These are phyloP conservation scores for Diaporthe australafricana DNA, from an alignment of 2,329 filamentous ascomycete genomes.

Conservation along the genomic window DNA sequence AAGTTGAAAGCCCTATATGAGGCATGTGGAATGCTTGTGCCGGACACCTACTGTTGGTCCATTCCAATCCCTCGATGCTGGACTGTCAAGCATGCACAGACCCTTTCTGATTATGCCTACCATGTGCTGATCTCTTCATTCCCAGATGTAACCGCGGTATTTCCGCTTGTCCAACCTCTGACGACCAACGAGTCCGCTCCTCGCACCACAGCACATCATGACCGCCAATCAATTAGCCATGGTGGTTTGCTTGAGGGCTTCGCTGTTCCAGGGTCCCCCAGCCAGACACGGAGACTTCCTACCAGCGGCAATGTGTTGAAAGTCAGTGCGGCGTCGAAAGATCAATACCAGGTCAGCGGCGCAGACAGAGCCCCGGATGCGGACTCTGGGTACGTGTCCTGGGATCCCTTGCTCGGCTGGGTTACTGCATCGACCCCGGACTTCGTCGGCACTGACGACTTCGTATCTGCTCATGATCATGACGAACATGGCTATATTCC, in stretches of 20 bases:
- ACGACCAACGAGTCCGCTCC: no score
- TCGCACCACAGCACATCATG: background rate
- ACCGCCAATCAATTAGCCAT: background rate
- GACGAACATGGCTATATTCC: background rate
- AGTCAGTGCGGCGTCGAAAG: background rate
- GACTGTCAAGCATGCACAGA: background rate
- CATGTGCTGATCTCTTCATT: background rate
- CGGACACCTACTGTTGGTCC: conserved; percentile 8
- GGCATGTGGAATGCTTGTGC: background rate
- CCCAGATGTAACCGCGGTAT: background rate
- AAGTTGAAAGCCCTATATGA: conserved; percentile 13
- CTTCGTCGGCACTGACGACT: background rate
- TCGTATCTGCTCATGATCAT: background rate
- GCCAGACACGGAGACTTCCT: background rate
- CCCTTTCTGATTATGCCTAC: background rate
- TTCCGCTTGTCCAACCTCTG: background rate
- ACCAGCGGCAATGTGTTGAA: background rate
- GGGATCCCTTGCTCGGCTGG: no score
- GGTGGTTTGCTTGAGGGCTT: background rate
- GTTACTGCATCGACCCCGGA: background rate
- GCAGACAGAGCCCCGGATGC: background rate
- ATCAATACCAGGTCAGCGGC: background rate
- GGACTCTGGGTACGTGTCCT: background rate
- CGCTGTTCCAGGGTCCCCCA: fast-evolving
- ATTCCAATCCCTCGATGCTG: background rate